phyloP scores from a whole-genome alignment of 495 filamentous ascomycete species.

The Daldinia vernicosa region DNA sequence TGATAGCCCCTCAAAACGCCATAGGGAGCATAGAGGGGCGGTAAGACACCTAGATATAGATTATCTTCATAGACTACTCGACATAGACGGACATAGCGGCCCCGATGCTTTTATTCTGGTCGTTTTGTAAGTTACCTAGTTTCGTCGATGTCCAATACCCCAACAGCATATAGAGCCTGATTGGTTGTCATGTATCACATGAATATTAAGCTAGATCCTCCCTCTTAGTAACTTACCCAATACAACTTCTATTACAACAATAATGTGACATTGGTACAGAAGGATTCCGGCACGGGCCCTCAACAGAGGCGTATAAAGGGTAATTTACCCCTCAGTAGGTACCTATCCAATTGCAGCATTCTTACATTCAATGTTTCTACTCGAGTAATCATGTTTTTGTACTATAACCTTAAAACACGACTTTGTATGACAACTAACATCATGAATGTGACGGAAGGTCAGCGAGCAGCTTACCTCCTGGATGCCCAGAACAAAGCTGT shows the following conservation, averaged over 20 bases:
- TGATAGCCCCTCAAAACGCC: slow-evolving; percentile 17
- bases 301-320: no score
- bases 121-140: not conserved
- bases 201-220: no score
- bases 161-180: no score
- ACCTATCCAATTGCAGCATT: no score
- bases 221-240: no score
- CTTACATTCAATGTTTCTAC: not conserved
- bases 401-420: not conserved
- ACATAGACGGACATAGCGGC: not conserved
- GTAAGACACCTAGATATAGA: slow-evolving; percentile 15
- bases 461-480: slow-evolving; percentile 53
- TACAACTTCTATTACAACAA: no score
- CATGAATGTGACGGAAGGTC: slow-evolving; percentile 18
- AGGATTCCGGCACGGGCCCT: no score
- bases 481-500: slow-evolving; percentile 57
- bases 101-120: not conserved
- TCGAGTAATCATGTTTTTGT: not conserved
- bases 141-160: no score
- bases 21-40: not conserved
- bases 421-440: not conserved
- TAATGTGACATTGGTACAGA: no score
- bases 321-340: not conserved
- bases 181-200: no score
- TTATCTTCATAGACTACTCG: slow-evolving; percentile 6